These are phyloP conservation scores for Kuraishia borneana DNA, from an alignment of 805 yeast species.

Conservation along the genomic window DNA sequence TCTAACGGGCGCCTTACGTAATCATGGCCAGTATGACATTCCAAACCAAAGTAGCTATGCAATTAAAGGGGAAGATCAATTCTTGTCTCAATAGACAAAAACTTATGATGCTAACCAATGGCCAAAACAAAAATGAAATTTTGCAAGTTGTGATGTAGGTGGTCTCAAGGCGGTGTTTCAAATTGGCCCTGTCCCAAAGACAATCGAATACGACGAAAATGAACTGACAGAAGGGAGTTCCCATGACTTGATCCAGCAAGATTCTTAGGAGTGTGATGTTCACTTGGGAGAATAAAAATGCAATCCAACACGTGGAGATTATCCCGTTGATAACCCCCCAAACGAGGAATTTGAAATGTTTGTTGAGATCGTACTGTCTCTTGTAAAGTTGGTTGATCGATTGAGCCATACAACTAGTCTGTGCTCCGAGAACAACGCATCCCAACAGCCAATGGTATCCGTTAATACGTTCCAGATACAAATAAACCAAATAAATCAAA, in stretches of 20 bases:
- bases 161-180: conserved; percentile 18
- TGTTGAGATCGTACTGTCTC: conserved; percentile 10
- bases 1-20: no score
- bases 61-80: conserved; percentile 48
- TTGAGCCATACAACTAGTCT: conserved; percentile 17
- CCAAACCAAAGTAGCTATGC: conserved; percentile 46
- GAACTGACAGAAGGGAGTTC: conserved; percentile 43
- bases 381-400: conserved; percentile 17
- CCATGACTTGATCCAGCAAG: conserved; percentile 40
- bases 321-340: conserved; percentile 57
- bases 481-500: conserved; percentile 10
- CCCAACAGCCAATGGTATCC: conserved; percentile 14
- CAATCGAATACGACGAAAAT: conserved; percentile 35
- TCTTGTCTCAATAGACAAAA: conserved; percentile 36
- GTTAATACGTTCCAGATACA: conserved; percentile 15
- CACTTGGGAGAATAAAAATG: conserved; percentile 21
- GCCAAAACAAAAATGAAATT: conserved; percentile 49
- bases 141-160: conserved; percentile 36
- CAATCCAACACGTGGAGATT: conserved; percentile 43
- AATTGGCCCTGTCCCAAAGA: conserved; percentile 42
- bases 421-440: conserved; percentile 14
- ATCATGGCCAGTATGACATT: conserved; percentile 35
- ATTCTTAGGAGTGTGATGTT: conserved; percentile 30
- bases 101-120: conserved; percentile 38
- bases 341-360: conserved; percentile 33